phyloP scores from a whole-genome alignment of 371 early-diverging fungal species.

The Saksenaea vasiformis region DNA sequence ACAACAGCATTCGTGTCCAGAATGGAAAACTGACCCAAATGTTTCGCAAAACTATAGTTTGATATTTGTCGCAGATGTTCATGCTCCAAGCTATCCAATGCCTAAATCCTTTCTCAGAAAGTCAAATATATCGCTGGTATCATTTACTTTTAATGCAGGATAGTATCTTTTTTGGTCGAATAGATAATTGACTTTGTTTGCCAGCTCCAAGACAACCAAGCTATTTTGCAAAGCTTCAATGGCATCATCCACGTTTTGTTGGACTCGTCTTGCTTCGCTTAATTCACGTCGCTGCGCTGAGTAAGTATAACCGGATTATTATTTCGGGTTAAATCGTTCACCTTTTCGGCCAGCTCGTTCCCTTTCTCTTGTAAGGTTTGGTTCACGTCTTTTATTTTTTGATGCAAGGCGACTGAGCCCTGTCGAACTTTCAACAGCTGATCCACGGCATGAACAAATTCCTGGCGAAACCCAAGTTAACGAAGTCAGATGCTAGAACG shows the following conservation, averaged over 20 bases:
- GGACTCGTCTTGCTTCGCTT: constrained; percentile 78
- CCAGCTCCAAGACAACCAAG: constrained; percentile 85
- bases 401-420: constrained; percentile 81
- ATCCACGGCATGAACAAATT: constrained; percentile 95
- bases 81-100: constrained; percentile 76
- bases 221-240: constrained; percentile 84
- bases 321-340: constrained; percentile 21
- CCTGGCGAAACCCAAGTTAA: constrained; percentile 48
- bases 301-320: neutral
- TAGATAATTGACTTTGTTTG: constrained; percentile 80
- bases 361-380: constrained; percentile 84
- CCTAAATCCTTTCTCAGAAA: constrained; percentile 40
- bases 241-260: constrained; percentile 88
- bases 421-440: constrained; percentile 92
- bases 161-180: constrained; percentile 88
- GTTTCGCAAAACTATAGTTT: constrained; percentile 77
- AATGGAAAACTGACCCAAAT: constrained; percentile 61
- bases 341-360: constrained; percentile 74
- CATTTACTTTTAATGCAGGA: constrained; percentile 78
- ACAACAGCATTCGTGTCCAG: neutral
- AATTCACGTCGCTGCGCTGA: constrained; percentile 81
- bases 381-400: constrained; percentile 85
- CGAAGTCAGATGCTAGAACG: neutral
- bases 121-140: neutral
- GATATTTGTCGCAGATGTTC: constrained; percentile 68